Conservation (phyloP, 257 asterid genomes). For the Coffea eugenioides region DNA sequence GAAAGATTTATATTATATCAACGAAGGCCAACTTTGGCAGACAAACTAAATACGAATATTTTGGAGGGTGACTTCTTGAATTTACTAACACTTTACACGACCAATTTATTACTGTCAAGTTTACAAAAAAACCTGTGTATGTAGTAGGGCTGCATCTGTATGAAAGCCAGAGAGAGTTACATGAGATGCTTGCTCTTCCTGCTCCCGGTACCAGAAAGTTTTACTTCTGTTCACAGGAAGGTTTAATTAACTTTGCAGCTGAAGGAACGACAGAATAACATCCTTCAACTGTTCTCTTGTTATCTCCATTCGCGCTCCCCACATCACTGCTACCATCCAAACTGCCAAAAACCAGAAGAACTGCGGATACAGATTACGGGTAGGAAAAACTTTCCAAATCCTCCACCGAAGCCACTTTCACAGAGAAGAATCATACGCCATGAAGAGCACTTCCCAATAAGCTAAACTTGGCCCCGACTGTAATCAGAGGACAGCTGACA, state of each 20-base stretch:
- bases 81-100: not conserved
- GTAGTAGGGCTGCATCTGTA: not conserved
- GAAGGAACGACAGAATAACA: not conserved
- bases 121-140: not conserved
- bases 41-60: no score
- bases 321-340: not conserved
- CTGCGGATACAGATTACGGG: not conserved
- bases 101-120: not conserved
- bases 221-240: not conserved
- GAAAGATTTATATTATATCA: no score
- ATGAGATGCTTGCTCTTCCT: not conserved
- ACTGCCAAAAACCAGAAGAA: not conserved
- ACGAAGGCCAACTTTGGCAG: no score
- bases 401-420: conserved; percentile 1
- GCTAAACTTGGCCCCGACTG: not conserved
- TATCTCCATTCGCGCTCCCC: not conserved
- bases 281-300: not conserved
- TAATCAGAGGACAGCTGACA: not conserved
- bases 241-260: not conserved
- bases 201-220: not conserved
- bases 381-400: not conserved
- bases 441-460: conserved; percentile 1
- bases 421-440: not conserved
- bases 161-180: not conserved
- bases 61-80: not conserved